Evolutionary conservation across 805 yeast species (phyloP), one percentile per base, ranked within the genome.

Genomic region (Limtongia smithiae): DNA sequence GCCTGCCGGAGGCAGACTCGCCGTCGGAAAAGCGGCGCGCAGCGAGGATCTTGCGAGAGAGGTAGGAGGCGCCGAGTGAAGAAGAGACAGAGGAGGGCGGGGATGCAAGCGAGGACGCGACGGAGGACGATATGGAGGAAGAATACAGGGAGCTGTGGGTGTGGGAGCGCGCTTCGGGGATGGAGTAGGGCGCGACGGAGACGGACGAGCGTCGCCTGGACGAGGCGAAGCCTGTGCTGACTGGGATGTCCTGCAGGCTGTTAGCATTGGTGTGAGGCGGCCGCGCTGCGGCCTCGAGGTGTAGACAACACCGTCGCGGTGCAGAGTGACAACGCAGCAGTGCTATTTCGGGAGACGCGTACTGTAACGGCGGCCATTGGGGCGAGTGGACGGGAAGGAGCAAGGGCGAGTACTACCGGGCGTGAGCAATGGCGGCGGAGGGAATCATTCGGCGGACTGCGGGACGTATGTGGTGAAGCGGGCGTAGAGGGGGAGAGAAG

Each of bases 21-120:
- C 95, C 95, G 65, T 86, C 95, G 41, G 86, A 79, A 45, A 85
- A 85, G 48, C 95, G 72, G 54, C 95, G 73, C 14, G 84, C 91
- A 3, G 86, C 94, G 66, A 85, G 84, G 27, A 53, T 46, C 46
- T 35, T 32, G 18, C 57, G 55, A 9, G 57, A 44, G 20, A 51
- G 45, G 8, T 47, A 40, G n/a, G 55, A 52, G 2, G 50, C n/a
- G 33, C 49, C 49, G 32, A 42, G 41, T 15, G 43, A 33, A 9
- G 51, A 49, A 11, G 51, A 41, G 22, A 44, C 48, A 14, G 57
- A 44, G 21, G 57, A 51, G 17, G 44, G 44, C 41, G 41, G 30
- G 14, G 52, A 44, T 12, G 44, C 35, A 37, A 11, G 44, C 22
- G 51, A 47, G 15, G 56, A 25, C 32, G 49, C 32, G 17, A 34